Base-by-base conservation (phyloP, 331 rosid species). In the Rhamnella rubrinervis region DNA sequence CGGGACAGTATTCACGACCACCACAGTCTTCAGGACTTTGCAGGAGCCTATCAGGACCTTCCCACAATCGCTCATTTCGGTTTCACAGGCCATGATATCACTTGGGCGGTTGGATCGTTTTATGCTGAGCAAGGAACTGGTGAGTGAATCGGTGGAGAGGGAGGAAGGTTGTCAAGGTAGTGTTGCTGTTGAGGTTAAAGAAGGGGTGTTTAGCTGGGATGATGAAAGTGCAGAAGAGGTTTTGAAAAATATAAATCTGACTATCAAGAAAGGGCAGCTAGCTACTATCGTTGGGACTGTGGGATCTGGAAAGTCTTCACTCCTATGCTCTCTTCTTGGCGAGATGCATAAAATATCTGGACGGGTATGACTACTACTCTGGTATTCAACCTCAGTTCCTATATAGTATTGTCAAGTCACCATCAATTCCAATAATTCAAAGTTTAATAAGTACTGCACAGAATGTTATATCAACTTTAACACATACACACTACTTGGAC, bases 201-300 rank as follows among this genome's bases (percentile, higher is more conserved):
- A 88, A 66, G 98, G 92, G 4, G 69, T 37, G 25, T 93, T 93
- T 61, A 79, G 88, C 68, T 93, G 98, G 98, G 98, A 90, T 52
- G 98, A 93, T 74, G 92, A 93, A 38, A 87, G 74, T 47, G 59
- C 67, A 7, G 84, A 75, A 35, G 68, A 28, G 28, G 90, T 74
- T 72, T 81, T 93, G 83, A 86, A 86, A 52, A 75, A 82, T 19
- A 79, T 93, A 55, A 82, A 85, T 65, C 62, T 93, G 82, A 67
- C 65, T n/a, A 82, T 93, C 59, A 80, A 74, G 2, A 83, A 85
- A 56, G 96, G 97, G 10, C 86, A 90, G 61, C 88, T 93, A 64
- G 72, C 98, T 0, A 96, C 97, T 38, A 80, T 93, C 47, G 98
- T 90, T 21, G 98, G 98, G 65, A 93, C 92, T 7, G 97, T 93